These are phyloP conservation scores for Monosporascus sp. DNA, from an alignment of 2,329 filamentous ascomycete genomes.

Conservation along the genomic window DNA sequence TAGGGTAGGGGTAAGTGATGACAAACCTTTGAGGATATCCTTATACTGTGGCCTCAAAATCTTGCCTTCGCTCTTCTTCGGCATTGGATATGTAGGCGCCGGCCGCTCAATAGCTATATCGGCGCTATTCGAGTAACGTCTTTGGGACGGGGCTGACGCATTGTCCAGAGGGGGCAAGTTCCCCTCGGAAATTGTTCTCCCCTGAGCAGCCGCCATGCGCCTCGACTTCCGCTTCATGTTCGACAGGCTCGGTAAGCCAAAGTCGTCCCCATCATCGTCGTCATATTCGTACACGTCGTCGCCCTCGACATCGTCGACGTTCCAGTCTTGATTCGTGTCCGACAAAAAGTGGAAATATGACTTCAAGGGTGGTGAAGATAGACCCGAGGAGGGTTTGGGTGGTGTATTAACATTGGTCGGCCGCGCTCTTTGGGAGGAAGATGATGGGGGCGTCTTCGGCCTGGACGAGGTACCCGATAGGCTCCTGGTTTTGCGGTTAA, in stretches of 20 bases:
- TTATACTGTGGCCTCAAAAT: slow-evolving; percentile 97
- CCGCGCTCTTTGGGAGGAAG: slow-evolving; percentile 48
- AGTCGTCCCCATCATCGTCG: slow-evolving; percentile 90
- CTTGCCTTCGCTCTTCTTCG: slow-evolving; percentile 89
- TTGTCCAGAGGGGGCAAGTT: slow-evolving; percentile 33
- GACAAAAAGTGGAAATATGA: slow-evolving; percentile 78
- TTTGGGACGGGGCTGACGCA: slow-evolving; percentile 34
- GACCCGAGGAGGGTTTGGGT: slow-evolving; percentile 44
- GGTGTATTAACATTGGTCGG: slow-evolving; percentile 53
- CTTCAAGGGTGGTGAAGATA: slow-evolving; percentile 61
- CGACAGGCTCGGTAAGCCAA: slow-evolving; percentile 86
- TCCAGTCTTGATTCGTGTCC: slow-evolving; percentile 79
- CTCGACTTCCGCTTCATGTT: slow-evolving; percentile 76
- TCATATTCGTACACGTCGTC: slow-evolving; percentile 76
- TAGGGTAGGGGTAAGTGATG: not conserved
- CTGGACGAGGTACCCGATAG: slow-evolving; percentile 56
- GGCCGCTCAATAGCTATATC: slow-evolving; percentile 92
- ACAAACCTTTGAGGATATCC: slow-evolving; percentile 72
- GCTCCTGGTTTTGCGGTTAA: slow-evolving; percentile 40
- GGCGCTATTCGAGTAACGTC: slow-evolving; percentile 75
- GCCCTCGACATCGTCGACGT: slow-evolving; percentile 54
- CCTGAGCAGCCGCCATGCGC: slow-evolving; percentile 43
- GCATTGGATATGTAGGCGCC: slow-evolving; percentile 74
- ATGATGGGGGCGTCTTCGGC: slow-evolving; percentile 71
- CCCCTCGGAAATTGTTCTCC: slow-evolving; percentile 25